Conservation (phyloP, 1,284 basidiomycete genomes). For the Apiotrichum gracile region DNA sequence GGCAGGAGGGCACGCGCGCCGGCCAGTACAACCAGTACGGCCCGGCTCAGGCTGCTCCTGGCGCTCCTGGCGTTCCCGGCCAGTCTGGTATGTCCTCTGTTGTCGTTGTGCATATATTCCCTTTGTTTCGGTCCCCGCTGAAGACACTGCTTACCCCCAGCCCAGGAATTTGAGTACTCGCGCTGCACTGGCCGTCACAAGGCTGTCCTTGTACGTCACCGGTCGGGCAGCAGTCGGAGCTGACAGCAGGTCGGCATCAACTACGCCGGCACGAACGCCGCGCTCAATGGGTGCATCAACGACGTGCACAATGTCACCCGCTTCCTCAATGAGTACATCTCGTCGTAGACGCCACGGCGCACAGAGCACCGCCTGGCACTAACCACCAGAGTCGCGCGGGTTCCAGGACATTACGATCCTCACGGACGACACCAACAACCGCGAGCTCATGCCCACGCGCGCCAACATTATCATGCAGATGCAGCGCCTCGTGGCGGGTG, state of each 20-base stretch:
- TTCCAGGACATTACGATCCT: slow-evolving; percentile 76
- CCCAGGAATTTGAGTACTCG: slow-evolving; percentile 71
- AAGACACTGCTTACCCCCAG: no score
- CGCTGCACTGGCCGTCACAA: slow-evolving; percentile 52
- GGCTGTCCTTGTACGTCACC: slow-evolving; percentile 38
- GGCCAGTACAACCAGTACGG: no score
- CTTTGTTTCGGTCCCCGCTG: no score
- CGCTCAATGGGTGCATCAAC: slow-evolving; percentile 70
- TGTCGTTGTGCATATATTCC: neutral
- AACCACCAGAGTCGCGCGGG: slow-evolving; percentile 54
- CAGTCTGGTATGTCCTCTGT: neutral
- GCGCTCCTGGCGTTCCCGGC: neutral
- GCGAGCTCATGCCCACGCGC: slow-evolving; percentile 63
- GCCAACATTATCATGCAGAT: slow-evolving; percentile 81
- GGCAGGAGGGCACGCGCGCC: no score
- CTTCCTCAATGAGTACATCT: slow-evolving; percentile 56
- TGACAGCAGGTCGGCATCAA: slow-evolving; percentile 42
- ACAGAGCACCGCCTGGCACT: neutral
- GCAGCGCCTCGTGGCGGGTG: slow-evolving; percentile 78
- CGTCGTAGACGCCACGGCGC: neutral
- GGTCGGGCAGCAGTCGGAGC: slow-evolving; percentile 64
- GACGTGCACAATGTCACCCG: slow-evolving; percentile 70
- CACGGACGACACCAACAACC: slow-evolving; percentile 66
- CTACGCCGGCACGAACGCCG: slow-evolving; percentile 33
- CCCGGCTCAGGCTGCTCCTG: no score